Evolutionary conservation across 257 asterid genomes (phyloP), one percentile per base, ranked within the genome.

Genomic region (Fraxinus excelsior): DNA sequence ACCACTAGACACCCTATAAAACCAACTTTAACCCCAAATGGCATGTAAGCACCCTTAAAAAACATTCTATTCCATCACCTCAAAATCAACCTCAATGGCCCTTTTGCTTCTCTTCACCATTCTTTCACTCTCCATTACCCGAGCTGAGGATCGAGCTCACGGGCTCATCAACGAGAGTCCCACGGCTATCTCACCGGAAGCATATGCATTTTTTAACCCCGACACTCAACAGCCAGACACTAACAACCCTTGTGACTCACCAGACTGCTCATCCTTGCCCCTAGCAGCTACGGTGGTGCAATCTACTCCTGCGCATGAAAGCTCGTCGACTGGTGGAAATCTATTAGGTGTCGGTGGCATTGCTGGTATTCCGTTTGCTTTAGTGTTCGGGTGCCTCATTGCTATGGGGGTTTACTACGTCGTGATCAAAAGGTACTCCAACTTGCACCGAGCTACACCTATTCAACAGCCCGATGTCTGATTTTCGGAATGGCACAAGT

Each of bases 161-260:
- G 89, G 86, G 9, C 78, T 85, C 42, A 77, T 32, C 21, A 49
- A 75, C 60, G 84, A 80, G 76, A 79, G 71, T 53, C 91, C 91
- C 6, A 0, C 76, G 10, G 85, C 88, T 46, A 35, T 87, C 74
- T 74, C 88, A 44, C 91, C 89, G 7, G 83, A 85, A 46, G 88
- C 88, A 29, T 87, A 83, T 53, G 83, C 80, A 0, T 87, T 83
- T 46, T 87, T 87, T 62, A 79, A 85, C 73, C 86, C 91, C 25
- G 78, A 85, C 14, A 35, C 85, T 21, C 82, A 76, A 66, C 67
- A 77, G 34, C 67, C 68, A 18, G 70, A 37, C 35, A 60, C 53
- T 23, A 76, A 53, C 25, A 72, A 23, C 32, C 79, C 77, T 13
- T 79, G 82, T 35, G 74, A 44, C 56, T n/a, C 78, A 67, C 60